Conservation (phyloP, 2,329 filamentous ascomycete genomes). For the Geosmithia morbida region DNA sequence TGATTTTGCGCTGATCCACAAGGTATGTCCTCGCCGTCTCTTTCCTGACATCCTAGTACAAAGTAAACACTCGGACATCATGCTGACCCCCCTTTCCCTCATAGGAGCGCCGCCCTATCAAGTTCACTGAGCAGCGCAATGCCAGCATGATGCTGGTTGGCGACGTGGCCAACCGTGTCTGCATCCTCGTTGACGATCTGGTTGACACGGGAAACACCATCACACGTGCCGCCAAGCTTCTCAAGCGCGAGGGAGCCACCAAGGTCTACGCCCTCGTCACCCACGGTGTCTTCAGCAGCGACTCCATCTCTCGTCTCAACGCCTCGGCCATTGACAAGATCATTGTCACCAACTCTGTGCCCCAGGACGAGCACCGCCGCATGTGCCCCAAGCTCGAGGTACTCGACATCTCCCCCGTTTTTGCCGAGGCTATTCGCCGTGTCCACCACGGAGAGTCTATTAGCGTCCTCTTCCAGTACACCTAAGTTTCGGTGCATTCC, state of each 20-base stretch:
- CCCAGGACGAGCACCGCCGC: slow-evolving; percentile 67
- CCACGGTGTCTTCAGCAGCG: slow-evolving; percentile 87
- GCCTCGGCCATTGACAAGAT: slow-evolving; percentile 87
- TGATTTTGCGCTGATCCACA: slow-evolving; percentile 96
- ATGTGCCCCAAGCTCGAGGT: slow-evolving; percentile 82
- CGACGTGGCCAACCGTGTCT: slow-evolving; percentile 64
- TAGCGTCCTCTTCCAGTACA: slow-evolving; percentile 64
- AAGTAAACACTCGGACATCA: slow-evolving; percentile 3
- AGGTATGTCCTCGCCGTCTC: slow-evolving; percentile 33
- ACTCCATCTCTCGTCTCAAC: slow-evolving; percentile 89
- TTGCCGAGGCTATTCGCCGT: slow-evolving; percentile 87
- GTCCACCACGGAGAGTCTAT: slow-evolving; percentile 98
- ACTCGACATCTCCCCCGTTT: slow-evolving; percentile 76
- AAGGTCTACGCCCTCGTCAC: slow-evolving; percentile 86
- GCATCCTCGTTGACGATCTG: slow-evolving; percentile 88
- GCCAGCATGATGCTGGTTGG: slow-evolving; percentile 94
- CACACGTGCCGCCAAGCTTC: slow-evolving; percentile 86
- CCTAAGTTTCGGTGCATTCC: slow-evolving; percentile 4
- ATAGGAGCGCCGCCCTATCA: slow-evolving; percentile 77
- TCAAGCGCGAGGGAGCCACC: slow-evolving; percentile 90
- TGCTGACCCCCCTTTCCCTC: slow-evolving; percentile 2
- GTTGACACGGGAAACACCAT: slow-evolving; percentile 96
- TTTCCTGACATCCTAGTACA: slow-evolving; percentile 8
- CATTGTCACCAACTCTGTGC: slow-evolving; percentile 88
- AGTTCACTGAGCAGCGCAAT: slow-evolving; percentile 78